A percentile compares a stretch with the other conserved stretches of the same genome.
These are phyloP conservation scores for Misopates orontium DNA, from an alignment of 257 asterid genomes.

Conservation along the genomic window DNA sequence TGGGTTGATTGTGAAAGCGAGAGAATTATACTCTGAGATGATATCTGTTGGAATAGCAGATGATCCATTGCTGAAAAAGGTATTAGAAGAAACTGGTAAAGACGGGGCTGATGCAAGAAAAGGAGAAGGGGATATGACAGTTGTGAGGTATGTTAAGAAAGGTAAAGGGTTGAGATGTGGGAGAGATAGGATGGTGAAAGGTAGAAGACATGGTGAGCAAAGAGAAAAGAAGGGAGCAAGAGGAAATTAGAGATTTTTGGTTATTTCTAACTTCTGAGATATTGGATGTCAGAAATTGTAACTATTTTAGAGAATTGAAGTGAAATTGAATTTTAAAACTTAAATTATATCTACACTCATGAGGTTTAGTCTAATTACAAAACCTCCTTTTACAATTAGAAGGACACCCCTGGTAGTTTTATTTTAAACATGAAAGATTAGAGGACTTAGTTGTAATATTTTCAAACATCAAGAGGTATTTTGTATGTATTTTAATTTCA, in stretches of 20 bases:
- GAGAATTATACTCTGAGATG: conserved; percentile 73
- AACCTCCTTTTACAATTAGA: too few species aligned
- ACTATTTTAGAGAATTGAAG: too few species aligned
- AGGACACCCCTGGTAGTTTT: too few species aligned
- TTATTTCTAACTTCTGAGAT: too few species aligned
- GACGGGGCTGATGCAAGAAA: conserved; percentile 12
- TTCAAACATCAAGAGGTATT: too few species aligned
- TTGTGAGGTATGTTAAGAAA: conserved; percentile 33
- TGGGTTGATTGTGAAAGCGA: conserved; percentile 57
- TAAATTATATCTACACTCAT: too few species aligned
- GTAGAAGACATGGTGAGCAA: conserved; percentile 27
- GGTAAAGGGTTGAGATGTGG: conserved; percentile 29
- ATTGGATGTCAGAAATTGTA: too few species aligned
- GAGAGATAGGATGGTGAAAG: conserved; percentile 17
- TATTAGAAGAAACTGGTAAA: conserved; percentile 40
- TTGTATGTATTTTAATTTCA: too few species aligned
- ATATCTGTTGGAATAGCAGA: conserved; percentile 37
- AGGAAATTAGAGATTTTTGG: conserved; percentile 7
- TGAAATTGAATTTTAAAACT: too few species aligned
- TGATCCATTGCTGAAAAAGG: conserved; percentile 63
- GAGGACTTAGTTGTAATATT: too few species aligned
- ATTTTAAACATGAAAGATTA: too few species aligned
- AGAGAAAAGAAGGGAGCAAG: conserved; percentile 24
- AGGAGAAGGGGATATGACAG: conserved; percentile 30
- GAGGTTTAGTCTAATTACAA: too few species aligned